A percentile compares a stretch with the other conserved stretches of the same genome.
Conservation (phyloP, 306 rosid genomes). For the Pachyrhizus erosus region DNA sequence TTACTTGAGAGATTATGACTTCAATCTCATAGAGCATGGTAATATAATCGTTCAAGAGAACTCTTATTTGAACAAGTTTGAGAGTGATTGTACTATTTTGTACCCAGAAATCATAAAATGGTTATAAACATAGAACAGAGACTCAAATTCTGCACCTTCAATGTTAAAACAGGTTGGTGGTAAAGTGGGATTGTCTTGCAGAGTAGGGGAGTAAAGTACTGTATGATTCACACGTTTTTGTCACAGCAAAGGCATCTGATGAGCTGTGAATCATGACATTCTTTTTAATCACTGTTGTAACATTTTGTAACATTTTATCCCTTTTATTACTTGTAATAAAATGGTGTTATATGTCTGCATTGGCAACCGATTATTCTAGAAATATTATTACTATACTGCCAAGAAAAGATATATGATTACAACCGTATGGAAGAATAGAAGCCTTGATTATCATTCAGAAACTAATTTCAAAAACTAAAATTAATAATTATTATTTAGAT, state of each 20-base stretch:
- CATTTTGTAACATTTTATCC: neutral
- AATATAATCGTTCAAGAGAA: neutral
- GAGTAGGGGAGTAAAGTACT: neutral
- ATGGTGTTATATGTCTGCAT: neutral
- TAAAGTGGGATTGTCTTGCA: neutral
- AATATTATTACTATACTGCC: neutral
- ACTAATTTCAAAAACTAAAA: neutral
- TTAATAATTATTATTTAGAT: too few species aligned
- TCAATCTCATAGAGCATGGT: neutral
- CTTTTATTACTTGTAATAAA: neutral
- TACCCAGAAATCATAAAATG: neutral
- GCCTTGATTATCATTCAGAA: neutral
- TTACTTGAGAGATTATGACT: neutral
- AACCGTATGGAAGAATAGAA: neutral
- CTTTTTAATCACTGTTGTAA: neutral
- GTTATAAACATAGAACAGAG: neutral
- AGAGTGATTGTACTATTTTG: constrained; percentile 19
- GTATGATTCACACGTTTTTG: neutral
- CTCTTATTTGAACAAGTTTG: neutral
- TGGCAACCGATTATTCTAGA: neutral
- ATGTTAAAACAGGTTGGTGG: neutral
- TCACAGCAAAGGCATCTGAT: constrained; percentile 22
- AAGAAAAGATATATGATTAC: too few species aligned
- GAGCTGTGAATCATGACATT: neutral
- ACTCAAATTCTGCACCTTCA: constrained; percentile 13